Conservation (phyloP, 2,329 filamentous ascomycete species). For the Xylaria digitata region DNA sequence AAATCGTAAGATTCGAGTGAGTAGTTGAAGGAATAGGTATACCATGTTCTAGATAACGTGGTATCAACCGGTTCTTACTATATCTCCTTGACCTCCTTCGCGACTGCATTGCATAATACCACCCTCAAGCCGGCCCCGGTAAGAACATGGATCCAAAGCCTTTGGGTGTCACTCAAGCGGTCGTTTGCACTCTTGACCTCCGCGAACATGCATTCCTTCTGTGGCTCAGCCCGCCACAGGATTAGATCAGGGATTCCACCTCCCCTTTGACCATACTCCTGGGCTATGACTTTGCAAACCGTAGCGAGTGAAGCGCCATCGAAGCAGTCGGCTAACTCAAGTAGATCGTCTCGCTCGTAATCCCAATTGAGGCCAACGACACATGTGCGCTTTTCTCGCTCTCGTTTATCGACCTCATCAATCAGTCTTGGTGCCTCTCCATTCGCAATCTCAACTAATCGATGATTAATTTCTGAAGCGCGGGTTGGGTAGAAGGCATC, state of each 20-base stretch:
- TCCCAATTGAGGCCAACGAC: constrained; percentile 94
- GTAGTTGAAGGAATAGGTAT: constrained; percentile 6
- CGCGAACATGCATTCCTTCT: constrained; percentile 75
- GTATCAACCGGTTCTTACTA: constrained; percentile 20
- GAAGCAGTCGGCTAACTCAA: constrained; percentile 83
- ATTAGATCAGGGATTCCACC: constrained; percentile 94
- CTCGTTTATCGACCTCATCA: constrained; percentile 72
- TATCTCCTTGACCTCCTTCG: constrained; percentile 61
- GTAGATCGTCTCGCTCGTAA: constrained; percentile 80
- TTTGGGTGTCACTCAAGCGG: constrained; percentile 92
- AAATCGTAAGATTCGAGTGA: neutral
- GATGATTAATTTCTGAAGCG: constrained; percentile 88
- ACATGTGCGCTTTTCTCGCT: constrained; percentile 79
- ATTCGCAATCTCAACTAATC: constrained; percentile 88
- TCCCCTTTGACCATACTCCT: constrained; percentile 89
- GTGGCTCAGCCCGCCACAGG: constrained; percentile 73
- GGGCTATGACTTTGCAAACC: constrained; percentile 92
- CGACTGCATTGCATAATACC: constrained; percentile 77
- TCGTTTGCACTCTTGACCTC: constrained; percentile 91
- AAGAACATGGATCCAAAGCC: constrained; percentile 96
- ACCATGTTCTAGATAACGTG: neutral
- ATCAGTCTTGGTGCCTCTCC: constrained; percentile 77
- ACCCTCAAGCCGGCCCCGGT: constrained; percentile 86
- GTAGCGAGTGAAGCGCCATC: constrained; percentile 81
- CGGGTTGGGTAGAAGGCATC: constrained; percentile 90